phyloP scores from a whole-genome alignment of 345 rosid species.

The Stellera chamaejasme region DNA sequence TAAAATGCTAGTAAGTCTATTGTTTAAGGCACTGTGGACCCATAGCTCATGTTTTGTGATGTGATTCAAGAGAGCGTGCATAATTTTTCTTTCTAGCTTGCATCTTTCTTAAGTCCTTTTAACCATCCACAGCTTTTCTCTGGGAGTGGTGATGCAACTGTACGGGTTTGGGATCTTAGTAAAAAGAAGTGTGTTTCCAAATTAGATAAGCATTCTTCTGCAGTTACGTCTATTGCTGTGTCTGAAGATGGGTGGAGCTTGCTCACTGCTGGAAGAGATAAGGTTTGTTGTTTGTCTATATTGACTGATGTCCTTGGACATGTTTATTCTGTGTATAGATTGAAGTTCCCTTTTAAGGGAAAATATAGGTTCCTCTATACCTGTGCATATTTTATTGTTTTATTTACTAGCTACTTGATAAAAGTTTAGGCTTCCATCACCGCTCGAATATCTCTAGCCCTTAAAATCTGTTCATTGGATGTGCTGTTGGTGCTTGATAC shows the following conservation, averaged over 20 bases:
- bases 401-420: too few species aligned
- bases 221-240: constrained; percentile 70
- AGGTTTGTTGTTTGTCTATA: constrained; percentile 26
- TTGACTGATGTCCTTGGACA: neutral
- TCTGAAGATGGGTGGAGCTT: constrained; percentile 81
- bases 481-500: too few species aligned
- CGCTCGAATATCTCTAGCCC: too few species aligned
- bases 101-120: neutral
- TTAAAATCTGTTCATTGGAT: too few species aligned
- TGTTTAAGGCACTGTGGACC: neutral
- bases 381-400: too few species aligned
- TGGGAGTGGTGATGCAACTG: constrained; percentile 80
- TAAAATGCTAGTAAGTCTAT: constrained; percentile 57
- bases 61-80: too few species aligned
- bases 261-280: constrained; percentile 88
- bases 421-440: too few species aligned
- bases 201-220: constrained; percentile 73
- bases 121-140: constrained; percentile 55
- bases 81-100: neutral
- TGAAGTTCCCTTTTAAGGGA: too few species aligned
- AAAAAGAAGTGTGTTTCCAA: constrained; percentile 65
- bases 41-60: neutral
- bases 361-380: too few species aligned
- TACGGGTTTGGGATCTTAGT: constrained; percentile 83
- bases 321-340: neutral